Evolutionary conservation across 164 flowering plant species (phyloP).

Genomic region (Malania oleifera): DNA sequence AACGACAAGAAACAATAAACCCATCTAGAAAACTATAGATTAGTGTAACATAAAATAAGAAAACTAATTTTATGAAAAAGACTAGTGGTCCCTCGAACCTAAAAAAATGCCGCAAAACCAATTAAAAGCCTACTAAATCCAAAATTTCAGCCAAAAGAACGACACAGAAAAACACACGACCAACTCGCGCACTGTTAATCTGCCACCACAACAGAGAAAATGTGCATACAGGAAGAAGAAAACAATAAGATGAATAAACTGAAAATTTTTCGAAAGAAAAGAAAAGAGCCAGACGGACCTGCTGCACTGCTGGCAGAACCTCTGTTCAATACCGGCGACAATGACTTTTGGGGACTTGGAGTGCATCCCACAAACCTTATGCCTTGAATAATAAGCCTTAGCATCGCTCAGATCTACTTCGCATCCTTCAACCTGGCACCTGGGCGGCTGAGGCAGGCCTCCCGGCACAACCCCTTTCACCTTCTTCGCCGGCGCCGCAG

Average conservation of each 20-base stretch:
- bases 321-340: conserved; percentile 67
- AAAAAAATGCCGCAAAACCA: too few relatives aligned
- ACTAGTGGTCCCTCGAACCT: too few relatives aligned
- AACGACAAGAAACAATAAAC: too few relatives aligned
- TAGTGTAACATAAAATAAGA: too few relatives aligned
- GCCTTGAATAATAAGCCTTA: conserved; percentile 89
- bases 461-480: conserved; percentile 30
- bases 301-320: conserved; percentile 93
- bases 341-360: conserved; percentile 70
- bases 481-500: conserved; percentile 33
- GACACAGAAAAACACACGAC: neutral
- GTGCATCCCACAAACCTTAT: conserved; percentile 82
- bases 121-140: neutral
- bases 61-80: too few relatives aligned
- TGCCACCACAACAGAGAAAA: too few relatives aligned
- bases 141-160: neutral
- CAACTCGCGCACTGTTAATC: too few relatives aligned
- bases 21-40: too few relatives aligned
- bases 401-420: conserved; percentile 73
- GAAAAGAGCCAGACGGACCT: conserved; percentile 36
- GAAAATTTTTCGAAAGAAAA: neutral
- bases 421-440: conserved; percentile 91
- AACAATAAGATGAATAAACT: neutral
- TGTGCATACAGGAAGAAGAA: neutral
- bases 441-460: conserved; percentile 66